Conservation (phyloP, 1,284 basidiomycete species). For the Thecaphora frezii region DNA sequence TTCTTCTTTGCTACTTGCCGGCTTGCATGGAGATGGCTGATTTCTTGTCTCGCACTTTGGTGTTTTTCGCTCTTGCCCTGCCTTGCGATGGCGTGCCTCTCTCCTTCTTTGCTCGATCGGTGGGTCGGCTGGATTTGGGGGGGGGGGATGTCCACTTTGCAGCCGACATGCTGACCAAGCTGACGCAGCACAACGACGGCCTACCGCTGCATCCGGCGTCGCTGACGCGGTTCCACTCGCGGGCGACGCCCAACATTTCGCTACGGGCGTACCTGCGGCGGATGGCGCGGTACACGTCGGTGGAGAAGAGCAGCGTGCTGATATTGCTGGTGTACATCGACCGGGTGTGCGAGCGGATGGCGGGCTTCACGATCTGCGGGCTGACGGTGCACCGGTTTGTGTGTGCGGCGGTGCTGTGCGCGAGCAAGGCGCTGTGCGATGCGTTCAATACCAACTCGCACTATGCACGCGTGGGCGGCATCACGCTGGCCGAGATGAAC, state of each 20-base stretch:
- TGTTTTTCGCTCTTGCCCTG: neutral
- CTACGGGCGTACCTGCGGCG: conserved; percentile 52
- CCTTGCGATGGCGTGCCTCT: neutral
- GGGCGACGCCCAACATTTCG: conserved; percentile 54
- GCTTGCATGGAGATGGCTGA: too few relatives aligned
- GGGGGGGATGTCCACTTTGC: neutral
- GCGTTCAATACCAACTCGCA: conserved; percentile 58
- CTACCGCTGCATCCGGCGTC: conserved; percentile 55
- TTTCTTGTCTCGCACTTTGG: neutral
- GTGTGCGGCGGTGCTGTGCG: conserved; percentile 55
- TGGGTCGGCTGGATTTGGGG: too few relatives aligned
- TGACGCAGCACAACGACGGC: conserved; percentile 55
- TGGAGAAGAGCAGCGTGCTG: conserved; percentile 56
- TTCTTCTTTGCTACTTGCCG: neutral
- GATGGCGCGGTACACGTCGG: conserved; percentile 55
- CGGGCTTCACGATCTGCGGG: conserved; percentile 56
- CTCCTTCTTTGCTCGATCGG: neutral
- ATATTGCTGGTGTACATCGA: conserved; percentile 58
- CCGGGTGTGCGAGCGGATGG: conserved; percentile 51
- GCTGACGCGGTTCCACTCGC: conserved; percentile 56
- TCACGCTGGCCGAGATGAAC: conserved; percentile 56
- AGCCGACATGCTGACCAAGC: conserved; percentile 55
- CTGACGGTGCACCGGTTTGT: conserved; percentile 58
- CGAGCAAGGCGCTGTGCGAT: conserved; percentile 56
- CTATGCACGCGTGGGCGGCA: conserved; percentile 56